phyloP scores from a whole-genome alignment of 2,329 filamentous ascomycete genomes.

The Exserohilum turcica region DNA sequence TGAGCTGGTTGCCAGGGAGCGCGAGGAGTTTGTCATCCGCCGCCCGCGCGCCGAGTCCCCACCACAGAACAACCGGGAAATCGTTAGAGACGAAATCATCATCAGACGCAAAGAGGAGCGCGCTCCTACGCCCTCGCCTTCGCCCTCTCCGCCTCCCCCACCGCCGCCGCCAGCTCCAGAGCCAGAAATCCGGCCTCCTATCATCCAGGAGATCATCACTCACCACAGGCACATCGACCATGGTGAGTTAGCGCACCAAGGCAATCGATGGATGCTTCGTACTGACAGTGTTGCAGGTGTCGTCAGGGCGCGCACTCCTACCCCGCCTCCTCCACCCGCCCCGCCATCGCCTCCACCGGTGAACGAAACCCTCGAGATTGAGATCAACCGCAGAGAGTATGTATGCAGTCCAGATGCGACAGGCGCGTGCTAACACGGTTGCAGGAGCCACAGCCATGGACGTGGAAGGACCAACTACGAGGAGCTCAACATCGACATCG shows the following conservation, averaged over 20 bases:
- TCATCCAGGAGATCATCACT: conserved; percentile 87
- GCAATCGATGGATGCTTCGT: background rate
- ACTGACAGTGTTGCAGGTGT: conserved; percentile 43
- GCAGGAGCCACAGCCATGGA: conserved; percentile 47
- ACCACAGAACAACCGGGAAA: conserved; percentile 42
- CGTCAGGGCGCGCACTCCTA: conserved; percentile 54
- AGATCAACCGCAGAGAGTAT: conserved; percentile 59
- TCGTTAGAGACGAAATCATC: conserved; percentile 49
- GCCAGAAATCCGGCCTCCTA: conserved; percentile 75
- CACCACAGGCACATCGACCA: conserved; percentile 88
- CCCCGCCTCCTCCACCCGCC: conserved; percentile 54
- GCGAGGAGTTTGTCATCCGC: conserved; percentile 49
- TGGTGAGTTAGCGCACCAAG: conserved; percentile 60
- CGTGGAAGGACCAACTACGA: conserved; percentile 57
- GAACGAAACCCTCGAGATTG: conserved; percentile 62
- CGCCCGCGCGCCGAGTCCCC: conserved; percentile 46
- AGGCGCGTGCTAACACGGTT: conserved; percentile 7
- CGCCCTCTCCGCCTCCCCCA: conserved; percentile 52
- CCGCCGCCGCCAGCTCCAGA: conserved; percentile 59
- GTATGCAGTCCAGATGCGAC: conserved; percentile 15
- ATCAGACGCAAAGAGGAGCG: conserved; percentile 53
- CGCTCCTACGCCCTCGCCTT: conserved; percentile 61
- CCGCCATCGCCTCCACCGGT: conserved; percentile 53
- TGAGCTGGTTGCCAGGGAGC: conserved; percentile 48
- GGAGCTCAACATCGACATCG: conserved; percentile 69